phyloP scores from a whole-genome alignment of 2,329 filamentous ascomycete species.

The Penicillium sp. region DNA sequence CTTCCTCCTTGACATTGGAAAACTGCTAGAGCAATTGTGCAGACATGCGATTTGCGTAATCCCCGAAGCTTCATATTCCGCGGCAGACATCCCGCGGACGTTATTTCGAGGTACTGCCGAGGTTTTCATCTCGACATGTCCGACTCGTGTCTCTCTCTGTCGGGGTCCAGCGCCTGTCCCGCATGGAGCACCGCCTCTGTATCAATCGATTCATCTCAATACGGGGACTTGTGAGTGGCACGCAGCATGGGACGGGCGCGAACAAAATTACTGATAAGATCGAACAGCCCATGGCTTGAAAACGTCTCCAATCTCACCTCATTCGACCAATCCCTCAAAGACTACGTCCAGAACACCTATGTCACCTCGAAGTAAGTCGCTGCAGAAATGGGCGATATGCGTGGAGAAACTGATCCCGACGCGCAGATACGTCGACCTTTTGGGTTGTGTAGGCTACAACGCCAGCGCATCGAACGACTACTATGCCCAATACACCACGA shows the following conservation, averaged over 20 bases:
- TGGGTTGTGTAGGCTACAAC: slow-evolving; percentile 76
- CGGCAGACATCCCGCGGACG: background rate
- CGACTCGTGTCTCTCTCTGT: slow-evolving; percentile 60
- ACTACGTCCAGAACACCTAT: slow-evolving; percentile 71
- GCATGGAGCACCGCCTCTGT: slow-evolving; percentile 70
- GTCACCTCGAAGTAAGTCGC: slow-evolving; percentile 67
- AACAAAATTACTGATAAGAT: slow-evolving; percentile 21
- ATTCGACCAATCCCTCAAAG: slow-evolving; percentile 69
- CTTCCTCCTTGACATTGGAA: background rate
- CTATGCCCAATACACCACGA: slow-evolving; percentile 91
- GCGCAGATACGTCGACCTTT: slow-evolving; percentile 69
- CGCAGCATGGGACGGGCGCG: background rate
- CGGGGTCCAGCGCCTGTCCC: slow-evolving; percentile 64
- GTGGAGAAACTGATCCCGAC: slow-evolving; percentile 5
- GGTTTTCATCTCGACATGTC: slow-evolving; percentile 36
- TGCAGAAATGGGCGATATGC: background rate
- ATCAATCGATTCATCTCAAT: slow-evolving; percentile 57
- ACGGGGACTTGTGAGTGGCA: slow-evolving; percentile 59
- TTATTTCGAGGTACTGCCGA: background rate
- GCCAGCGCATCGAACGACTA: slow-evolving; percentile 72
- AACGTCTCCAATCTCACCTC: slow-evolving; percentile 69
- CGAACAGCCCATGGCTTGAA: slow-evolving; percentile 71
- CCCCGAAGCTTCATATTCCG: slow-evolving; percentile 11
- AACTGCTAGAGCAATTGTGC: slow-evolving; percentile 2
- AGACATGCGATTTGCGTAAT: slow-evolving; percentile 13